phyloP scores from a whole-genome alignment of 192 early-diverging fungal genomes.

The Linnemannia schmuckeri region DNA sequence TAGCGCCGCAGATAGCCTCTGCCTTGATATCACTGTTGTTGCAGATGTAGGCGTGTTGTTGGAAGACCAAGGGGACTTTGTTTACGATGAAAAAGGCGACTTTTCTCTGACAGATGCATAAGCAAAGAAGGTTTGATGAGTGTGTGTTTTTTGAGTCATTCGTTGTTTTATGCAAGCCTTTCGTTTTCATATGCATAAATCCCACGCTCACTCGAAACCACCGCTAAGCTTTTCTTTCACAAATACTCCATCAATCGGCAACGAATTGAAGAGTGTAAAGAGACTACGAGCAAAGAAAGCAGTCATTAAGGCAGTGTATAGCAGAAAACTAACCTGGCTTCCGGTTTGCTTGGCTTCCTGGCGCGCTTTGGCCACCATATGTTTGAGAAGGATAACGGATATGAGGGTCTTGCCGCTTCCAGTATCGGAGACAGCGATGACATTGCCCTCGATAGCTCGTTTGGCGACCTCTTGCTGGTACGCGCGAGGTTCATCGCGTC shows the following conservation, averaged over 20 bases:
- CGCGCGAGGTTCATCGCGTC: constrained; percentile 21
- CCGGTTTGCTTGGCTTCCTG: constrained; percentile 42
- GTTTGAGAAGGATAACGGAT: constrained; percentile 85
- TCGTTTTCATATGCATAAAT: background rate
- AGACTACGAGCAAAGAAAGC: background rate
- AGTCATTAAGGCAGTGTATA: background rate
- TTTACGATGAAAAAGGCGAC: constrained; percentile 85
- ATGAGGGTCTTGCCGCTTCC: constrained; percentile 95
- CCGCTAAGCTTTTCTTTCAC: background rate
- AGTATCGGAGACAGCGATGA: constrained; percentile 94
- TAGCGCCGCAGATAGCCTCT: constrained; percentile 75
- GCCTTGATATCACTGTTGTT: constrained; percentile 76
- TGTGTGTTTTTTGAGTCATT: background rate
- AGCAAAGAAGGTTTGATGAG: background rate
- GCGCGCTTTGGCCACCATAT: constrained; percentile 66
- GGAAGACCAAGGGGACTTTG: constrained; percentile 86
- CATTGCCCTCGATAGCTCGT: constrained; percentile 76
- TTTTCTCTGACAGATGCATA: constrained; percentile 49
- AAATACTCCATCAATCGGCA: background rate
- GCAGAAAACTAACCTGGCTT: constrained; percentile 38
- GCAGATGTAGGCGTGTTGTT: constrained; percentile 82
- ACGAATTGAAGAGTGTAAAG: background rate
- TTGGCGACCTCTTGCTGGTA: constrained; percentile 88
- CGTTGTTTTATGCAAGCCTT: too few relatives aligned
- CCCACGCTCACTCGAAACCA: background rate